Evolutionary conservation across 805 yeast species (phyloP).

Genomic region (Monosporozyma siamensis): DNA sequence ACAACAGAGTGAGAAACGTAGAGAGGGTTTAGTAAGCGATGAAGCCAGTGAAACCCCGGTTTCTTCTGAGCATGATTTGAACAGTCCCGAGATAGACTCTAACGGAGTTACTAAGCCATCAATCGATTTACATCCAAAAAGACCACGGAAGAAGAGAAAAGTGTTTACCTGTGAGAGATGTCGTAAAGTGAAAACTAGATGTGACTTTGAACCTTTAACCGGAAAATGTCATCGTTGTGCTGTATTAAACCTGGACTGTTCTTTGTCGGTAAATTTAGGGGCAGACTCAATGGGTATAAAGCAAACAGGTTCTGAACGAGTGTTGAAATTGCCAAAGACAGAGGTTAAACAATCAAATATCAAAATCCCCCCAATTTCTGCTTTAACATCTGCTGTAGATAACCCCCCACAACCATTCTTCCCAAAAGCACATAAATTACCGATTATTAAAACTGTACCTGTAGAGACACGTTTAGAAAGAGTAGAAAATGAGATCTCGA

Average conservation of each 20-base stretch:
- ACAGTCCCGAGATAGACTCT: not conserved
- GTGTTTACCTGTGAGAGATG: conserved; percentile 43
- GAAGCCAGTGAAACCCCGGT: not conserved
- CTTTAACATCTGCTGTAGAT: not conserved
- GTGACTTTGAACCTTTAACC: conserved; percentile 38
- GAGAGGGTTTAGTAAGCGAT: not conserved
- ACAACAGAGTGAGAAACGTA: not conserved
- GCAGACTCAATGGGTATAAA: not conserved
- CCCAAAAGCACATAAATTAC: not conserved
- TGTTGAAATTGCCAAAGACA: not conserved
- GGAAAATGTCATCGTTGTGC: conserved; percentile 46
- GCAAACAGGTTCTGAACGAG: not conserved
- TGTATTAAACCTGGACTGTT: conserved; percentile 40
- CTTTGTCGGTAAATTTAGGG: conserved; percentile 21
- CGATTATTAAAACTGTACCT: not conserved
- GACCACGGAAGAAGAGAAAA: conserved; percentile 32
- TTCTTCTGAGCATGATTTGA: not conserved
- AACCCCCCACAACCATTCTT: not conserved
- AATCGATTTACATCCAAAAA: conserved; percentile 5
- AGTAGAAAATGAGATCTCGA: conserved; percentile 22
- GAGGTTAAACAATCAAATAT: not conserved
- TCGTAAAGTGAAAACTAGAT: conserved; percentile 47
- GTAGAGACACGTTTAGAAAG: conserved; percentile 13
- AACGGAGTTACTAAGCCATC: not conserved
- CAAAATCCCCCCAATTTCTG: not conserved